These are phyloP conservation scores for Zea luxurians DNA, from an alignment of 176 grass and related monocot genomes.

Conservation along the genomic window DNA sequence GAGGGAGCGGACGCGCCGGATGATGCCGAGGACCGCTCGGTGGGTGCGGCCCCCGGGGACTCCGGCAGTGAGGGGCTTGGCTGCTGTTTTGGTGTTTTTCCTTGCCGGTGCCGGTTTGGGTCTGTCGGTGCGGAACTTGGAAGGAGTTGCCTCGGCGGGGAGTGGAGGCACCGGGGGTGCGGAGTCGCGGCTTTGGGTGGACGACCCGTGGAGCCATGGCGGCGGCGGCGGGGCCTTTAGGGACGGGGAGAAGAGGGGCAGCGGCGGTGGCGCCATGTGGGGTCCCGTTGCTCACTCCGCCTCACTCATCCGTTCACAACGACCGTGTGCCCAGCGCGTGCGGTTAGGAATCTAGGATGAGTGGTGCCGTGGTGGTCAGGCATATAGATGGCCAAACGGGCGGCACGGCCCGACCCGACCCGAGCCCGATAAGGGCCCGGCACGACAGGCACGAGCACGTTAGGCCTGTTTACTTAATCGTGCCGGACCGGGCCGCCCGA, in stretches of 20 bases:
- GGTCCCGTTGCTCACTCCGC: not conserved
- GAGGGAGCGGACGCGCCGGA: conserved; percentile 61
- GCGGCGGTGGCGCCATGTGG: conserved; percentile 41
- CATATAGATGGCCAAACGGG: too few species aligned
- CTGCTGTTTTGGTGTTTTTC: not conserved
- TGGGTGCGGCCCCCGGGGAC: conserved; percentile 59
- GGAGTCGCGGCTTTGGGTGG: not conserved
- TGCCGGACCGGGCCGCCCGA: too few species aligned
- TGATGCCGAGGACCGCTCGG: conserved; percentile 54
- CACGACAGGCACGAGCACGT: too few species aligned
- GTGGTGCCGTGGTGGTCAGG: not conserved
- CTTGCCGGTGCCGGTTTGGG: conserved; percentile 27
- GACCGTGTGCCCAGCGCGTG: not conserved
- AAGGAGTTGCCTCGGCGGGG: not conserved
- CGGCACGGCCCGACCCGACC: too few species aligned
- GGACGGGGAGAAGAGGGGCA: conserved; percentile 44
- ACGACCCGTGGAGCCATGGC: conserved; percentile 41
- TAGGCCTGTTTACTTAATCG: too few species aligned
- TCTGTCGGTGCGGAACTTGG: conserved; percentile 1
- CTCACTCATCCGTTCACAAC: not conserved
- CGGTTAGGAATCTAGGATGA: conserved; percentile 13
- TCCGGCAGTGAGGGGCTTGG: conserved; percentile 47
- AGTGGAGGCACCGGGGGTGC: not conserved
- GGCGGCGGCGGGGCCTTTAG: conserved; percentile 33
- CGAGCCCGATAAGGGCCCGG: too few species aligned